Evolutionary conservation across 2,329 filamentous ascomycete genomes (phyloP).

Genomic region (Coniochaeta hoffmannii): DNA sequence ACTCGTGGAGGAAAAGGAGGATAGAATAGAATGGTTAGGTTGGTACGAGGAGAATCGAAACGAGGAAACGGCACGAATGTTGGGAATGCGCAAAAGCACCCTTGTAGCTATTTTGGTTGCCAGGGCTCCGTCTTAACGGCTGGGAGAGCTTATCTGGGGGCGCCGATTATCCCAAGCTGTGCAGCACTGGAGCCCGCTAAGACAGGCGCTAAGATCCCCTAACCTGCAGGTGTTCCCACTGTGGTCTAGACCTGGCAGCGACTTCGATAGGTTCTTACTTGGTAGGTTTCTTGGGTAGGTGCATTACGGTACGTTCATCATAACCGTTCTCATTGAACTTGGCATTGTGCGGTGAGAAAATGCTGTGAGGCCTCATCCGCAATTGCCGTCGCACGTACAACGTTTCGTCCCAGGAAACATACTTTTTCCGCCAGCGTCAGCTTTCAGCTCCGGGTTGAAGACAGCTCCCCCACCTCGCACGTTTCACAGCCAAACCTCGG

Average conservation of each 20-base stretch:
- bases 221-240: not conserved
- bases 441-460: no score
- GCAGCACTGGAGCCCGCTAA: not conserved
- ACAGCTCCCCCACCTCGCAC: not conserved
- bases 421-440: no score
- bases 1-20: not conserved
- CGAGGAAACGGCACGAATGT: not conserved
- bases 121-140: not conserved
- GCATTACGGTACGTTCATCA: no score
- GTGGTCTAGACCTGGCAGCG: not conserved
- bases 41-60: not conserved
- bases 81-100: not conserved
- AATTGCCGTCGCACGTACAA: no score
- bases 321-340: no score
- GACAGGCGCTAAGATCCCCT: not conserved
- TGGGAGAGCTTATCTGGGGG: not conserved
- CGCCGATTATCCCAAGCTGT: not conserved
- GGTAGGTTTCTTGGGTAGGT: no score
- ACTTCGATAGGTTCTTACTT: no score
- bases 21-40: not conserved
- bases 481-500: not conserved
- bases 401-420: no score
- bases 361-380: no score
- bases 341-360: no score
- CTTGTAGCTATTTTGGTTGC: constrained; percentile 1